Evolutionary conservation across 805 yeast genomes (phyloP), one percentile per base, ranked within the genome.

Genomic region (Candida endomychidarum): DNA sequence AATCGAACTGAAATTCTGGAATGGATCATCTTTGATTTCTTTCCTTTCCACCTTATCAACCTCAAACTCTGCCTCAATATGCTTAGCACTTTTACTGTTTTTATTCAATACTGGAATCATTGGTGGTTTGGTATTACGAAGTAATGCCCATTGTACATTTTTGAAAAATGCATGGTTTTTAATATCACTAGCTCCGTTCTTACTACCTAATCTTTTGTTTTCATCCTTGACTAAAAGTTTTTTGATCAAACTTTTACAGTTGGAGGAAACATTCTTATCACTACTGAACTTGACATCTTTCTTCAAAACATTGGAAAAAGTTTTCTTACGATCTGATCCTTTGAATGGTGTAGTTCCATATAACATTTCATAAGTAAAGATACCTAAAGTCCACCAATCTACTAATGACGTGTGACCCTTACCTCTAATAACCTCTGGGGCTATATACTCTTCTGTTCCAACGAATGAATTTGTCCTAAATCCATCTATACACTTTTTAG

Each of bases 381-480:
- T 89, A 3, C 99, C 99, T 49, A 93, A 68, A 0, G 99, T 93
- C 99, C 99, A 93, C 99, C 99, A 93, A 61, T 93, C 99, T 12
- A 93, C 99, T 0, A 98, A 96, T 6, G 91, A 83, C 1, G 98
- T 91, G 54, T 93, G 99, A 2, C 99, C 99, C 52, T 90, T 86
- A 1, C 98, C 98, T 59, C 93, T 72, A 40, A 93, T 93, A 4
- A 93, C 99, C 56, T 93, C 99, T 0, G 99, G 99, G 0, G 99
- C 98, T 54, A 93, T 89, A 60, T 93, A 93, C 58, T 93, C 99
- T 58, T 93, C 99, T 0, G 99, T 93, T 1, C 99, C 99, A 24
- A 93, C 99, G 70, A 93, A 93, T 1, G 98, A 90, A 61, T 93
- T 95, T 1, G 99, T 93, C 54, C 98, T 73, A 63, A 95, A 93